Evolutionary conservation across 2,329 filamentous ascomycete genomes (phyloP), one percentile per base, ranked within the genome.

Genomic region (Aureobasidium pullulans): DNA sequence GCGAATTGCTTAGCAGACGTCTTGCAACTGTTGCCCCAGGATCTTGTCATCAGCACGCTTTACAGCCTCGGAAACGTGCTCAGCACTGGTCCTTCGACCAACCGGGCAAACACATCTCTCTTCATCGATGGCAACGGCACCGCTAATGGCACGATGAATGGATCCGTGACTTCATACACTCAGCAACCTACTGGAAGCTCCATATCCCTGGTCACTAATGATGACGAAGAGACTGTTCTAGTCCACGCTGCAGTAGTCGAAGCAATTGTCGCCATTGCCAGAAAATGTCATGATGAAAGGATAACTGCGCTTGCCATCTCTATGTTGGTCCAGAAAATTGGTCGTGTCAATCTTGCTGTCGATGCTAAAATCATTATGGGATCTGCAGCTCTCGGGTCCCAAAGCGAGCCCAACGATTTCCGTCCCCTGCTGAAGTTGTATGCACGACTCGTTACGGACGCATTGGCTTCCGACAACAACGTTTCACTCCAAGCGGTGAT

Each of bases 1-100:
- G 90, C 92, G n/a, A 84, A 85, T 64, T 94, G 88, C 66, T 78
- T 99, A 36, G 91, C 92, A 2, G 87, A 86, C 64, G 85, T 95
- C 16, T 77, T 99, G 59, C 87, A 86, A 65, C 81, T 87, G 67
- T 80, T 97, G 11, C 96, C 94, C 1, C 89, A 96, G 66, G 94
- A 99, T 76, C 87, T 91, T 37, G 83, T 96, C 37, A 97, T 99
- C 65, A 96, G 92, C 5, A 97, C 92, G 1, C 78, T 99, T 9
- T 99, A 99, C 74, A 94, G 91, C 0, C 80, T 99, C n/a, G 94
- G 94, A 19, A 99, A 99, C 70, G 88, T 96, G 4, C 79, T 99
- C 13, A 96, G 91, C 66, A 86, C 90, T 5, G 84, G 83, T 48
- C 79, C 81, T 6, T 75, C 74, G 16, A 68, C 76, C 36, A 81